Conservation (phyloP, 768 basidiomycete species). For the Dentipellis sp. region DNA sequence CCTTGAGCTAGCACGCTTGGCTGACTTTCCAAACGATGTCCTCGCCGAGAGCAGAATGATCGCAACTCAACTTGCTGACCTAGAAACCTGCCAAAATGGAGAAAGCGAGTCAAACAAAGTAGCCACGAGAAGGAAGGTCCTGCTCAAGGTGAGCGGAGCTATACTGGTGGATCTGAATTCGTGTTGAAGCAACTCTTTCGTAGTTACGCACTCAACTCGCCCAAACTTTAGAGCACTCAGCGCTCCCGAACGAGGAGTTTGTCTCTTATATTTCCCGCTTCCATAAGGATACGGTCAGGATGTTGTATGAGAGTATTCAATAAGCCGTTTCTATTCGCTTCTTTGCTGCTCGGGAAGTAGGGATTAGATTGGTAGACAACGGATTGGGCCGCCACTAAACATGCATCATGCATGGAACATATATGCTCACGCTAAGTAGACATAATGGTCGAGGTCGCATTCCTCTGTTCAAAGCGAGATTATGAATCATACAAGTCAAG, state of each 20-base stretch:
- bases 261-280: conserved; percentile 55
- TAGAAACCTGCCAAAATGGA: conserved; percentile 48
- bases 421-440: too few relatives aligned
- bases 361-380: too few relatives aligned
- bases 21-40: conserved; percentile 73
- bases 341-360: too few relatives aligned
- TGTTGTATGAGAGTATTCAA: conserved; percentile 32
- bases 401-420: too few relatives aligned
- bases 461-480: background rate
- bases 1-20: conserved; percentile 79
- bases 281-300: conserved; percentile 60
- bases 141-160: conserved; percentile 45
- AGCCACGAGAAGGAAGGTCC: conserved; percentile 52
- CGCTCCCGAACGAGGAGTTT: conserved; percentile 65
- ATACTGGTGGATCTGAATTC: background rate
- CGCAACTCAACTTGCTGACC: conserved; percentile 45
- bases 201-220: conserved; percentile 71
- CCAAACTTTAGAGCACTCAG: conserved; percentile 65
- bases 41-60: conserved; percentile 53
- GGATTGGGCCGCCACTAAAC: too few relatives aligned
- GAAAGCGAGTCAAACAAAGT: conserved; percentile 54
- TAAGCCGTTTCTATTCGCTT: background rate
- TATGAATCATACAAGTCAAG: background rate
- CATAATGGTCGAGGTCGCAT: too few relatives aligned
- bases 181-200: background rate